Base-by-base conservation (phyloP, 2,329 filamentous ascomycete genomes). In the Talaromyces verruculosus region DNA sequence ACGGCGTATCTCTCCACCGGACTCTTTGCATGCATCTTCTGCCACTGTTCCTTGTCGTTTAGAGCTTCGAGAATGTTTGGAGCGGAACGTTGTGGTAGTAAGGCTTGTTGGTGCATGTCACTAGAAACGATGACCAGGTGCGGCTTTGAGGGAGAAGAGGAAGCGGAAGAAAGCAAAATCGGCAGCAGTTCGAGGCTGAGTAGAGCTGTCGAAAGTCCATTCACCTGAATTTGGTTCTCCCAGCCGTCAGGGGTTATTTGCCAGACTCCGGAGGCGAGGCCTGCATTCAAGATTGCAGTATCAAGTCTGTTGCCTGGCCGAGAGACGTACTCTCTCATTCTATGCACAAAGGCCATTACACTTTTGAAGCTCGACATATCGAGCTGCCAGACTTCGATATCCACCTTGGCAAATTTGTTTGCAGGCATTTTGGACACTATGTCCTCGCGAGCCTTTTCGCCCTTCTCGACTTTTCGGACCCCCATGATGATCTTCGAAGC, bases 151-250 rank as follows among this genome's bases (percentile, higher is more conserved):
- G 64, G 67, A 53, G 62, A 10, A 62, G 53, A 22, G 6, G 49
- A 28, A 30, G 64, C 61, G n/a, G 39, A 55, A 5, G 39, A 55
- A 11, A 62, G 37, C 28, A 65, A 47, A 22, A 65, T 57, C 2
- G 64, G 64, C 11, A 65, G 64, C 51, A 65, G 15, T 39, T 65
- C 49, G 30, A 65, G 67, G 0, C 78, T 80, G 0, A 86, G 74
- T 17, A 86, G 72, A 66, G 84, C 80, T 0, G 83, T 84, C 10
- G 76, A 77, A 57, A 86, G 72, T n/a, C 84, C 81, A 66, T 87
- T 87, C 63, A 83, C 78, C 0, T 80, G 82, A 57, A 86, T 73
- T 0, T 73, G 80, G 19, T 67, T 71, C 73, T 87, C 84, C 64
- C 64, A 66, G 43, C 82, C 74, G 2, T 75, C 79, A 58, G 83